Conservation (phyloP, 2,329 filamentous ascomycete species). For the Cladophialophora immunda region DNA sequence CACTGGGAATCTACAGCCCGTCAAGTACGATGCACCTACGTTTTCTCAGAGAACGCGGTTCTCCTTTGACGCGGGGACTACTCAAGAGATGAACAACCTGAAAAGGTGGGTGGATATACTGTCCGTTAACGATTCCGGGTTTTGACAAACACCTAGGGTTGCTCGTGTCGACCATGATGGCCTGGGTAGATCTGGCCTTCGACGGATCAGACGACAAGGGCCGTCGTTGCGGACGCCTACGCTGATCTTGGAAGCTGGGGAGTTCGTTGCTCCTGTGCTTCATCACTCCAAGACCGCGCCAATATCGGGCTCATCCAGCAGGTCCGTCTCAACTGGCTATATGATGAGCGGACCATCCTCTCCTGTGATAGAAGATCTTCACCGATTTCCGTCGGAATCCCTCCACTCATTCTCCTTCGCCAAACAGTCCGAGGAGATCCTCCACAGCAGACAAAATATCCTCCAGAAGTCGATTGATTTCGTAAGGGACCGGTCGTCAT, state of each 20-base stretch:
- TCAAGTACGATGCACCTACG: constrained; percentile 62
- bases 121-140: neutral
- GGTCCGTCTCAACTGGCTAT: constrained; percentile 46
- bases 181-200: constrained; percentile 82
- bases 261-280: constrained; percentile 66
- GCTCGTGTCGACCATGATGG: constrained; percentile 89
- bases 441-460: constrained; percentile 91
- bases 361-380: constrained; percentile 82
- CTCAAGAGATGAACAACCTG: constrained; percentile 73
- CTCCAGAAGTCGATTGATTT: constrained; percentile 95
- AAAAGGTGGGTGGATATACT: constrained; percentile 69
- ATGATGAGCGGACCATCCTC: constrained; percentile 72
- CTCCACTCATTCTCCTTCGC: constrained; percentile 98
- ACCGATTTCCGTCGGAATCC: constrained; percentile 92
- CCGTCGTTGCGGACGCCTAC: constrained; percentile 70
- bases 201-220: constrained; percentile 88
- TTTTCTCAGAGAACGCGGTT: constrained; percentile 72
- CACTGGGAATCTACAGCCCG: constrained; percentile 55
- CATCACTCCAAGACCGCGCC: constrained; percentile 76
- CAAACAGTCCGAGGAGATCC: constrained; percentile 89
- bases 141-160: constrained; percentile 64
- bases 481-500: constrained; percentile 90
- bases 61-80: constrained; percentile 77
- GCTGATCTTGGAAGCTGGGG: constrained; percentile 67
- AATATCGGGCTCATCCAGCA: constrained; percentile 66